Percentiles rank a stretch among this genome's conserved stretches.
These are phyloP conservation scores for Caloboletus firmus DNA, from an alignment of 1,284 basidiomycete genomes.

Conservation along the genomic window DNA sequence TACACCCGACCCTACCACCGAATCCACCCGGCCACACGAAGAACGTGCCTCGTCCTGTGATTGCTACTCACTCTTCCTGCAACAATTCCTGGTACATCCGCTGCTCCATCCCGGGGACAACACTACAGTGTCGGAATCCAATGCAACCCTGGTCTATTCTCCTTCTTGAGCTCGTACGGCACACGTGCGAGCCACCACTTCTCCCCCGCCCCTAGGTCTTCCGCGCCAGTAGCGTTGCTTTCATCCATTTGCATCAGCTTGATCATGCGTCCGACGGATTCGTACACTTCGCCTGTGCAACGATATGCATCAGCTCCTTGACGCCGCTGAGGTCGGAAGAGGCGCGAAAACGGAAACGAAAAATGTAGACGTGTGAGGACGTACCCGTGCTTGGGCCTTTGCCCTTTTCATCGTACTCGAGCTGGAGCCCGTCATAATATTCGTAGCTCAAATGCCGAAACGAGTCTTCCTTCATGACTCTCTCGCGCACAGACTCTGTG, in stretches of 20 bases:
- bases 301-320: neutral
- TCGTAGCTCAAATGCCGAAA: constrained; percentile 21
- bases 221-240: neutral
- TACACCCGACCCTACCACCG: no score
- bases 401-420: constrained; percentile 16
- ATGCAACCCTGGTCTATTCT: neutral
- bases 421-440: constrained; percentile 20
- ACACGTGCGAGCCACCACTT: constrained; percentile 6
- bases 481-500: constrained; percentile 21
- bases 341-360: neutral
- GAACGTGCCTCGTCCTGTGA: neutral
- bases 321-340: no score
- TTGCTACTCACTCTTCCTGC: constrained; percentile 10
- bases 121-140: constrained; percentile 18
- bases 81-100: constrained; percentile 14
- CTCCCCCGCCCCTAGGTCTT: constrained; percentile 14
- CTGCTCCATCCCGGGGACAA: constrained; percentile 17
- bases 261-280: constrained; percentile 27
- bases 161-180: constrained; percentile 8
- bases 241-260: constrained; percentile 19
- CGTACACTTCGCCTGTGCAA: constrained; percentile 26
- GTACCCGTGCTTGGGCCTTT: constrained; percentile 16
- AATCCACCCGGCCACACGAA: neutral
- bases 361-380: neutral
- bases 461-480: constrained; percentile 7